A percentile compares a stretch with the other conserved stretches of the same genome.
Evolutionary conservation across 2,329 filamentous ascomycete species (phyloP).

Genomic region (Scedosporium minutisporum): DNA sequence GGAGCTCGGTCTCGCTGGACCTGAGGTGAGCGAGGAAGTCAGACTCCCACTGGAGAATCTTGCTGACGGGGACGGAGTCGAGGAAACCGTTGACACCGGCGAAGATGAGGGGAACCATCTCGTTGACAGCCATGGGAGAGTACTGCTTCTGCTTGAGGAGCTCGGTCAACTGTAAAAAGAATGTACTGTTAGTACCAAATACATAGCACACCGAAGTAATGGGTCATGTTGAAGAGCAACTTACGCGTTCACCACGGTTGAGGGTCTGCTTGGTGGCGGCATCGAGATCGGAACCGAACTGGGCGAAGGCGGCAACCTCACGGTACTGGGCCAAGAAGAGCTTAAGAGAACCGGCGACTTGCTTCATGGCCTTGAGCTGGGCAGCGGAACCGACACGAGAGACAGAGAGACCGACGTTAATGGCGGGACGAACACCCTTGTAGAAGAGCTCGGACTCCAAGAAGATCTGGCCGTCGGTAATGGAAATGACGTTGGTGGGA

Average conservation of each 20-base stretch:
- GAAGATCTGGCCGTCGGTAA: slow-evolving; percentile 99
- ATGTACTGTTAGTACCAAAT: not conserved
- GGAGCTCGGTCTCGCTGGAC: slow-evolving; percentile 77
- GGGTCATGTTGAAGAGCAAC: slow-evolving; percentile 20
- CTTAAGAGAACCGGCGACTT: slow-evolving; percentile 98
- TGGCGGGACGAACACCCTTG: slow-evolving; percentile 99
- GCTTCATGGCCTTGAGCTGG: slow-evolving; percentile 99
- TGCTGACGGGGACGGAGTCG: slow-evolving; percentile 77
- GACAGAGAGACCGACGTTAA: slow-evolving; percentile 99
- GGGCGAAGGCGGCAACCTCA: slow-evolving; percentile 98
- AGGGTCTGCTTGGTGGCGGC: slow-evolving; percentile 98
- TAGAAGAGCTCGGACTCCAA: slow-evolving; percentile 98
- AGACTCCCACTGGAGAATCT: slow-evolving; percentile 87
- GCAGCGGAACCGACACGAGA: slow-evolving; percentile 99
- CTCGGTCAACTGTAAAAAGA: slow-evolving; percentile 61
- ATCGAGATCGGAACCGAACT: slow-evolving; percentile 99
- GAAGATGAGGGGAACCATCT: slow-evolving; percentile 99
- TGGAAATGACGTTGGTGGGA: slow-evolving; percentile 99
- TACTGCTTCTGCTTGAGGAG: slow-evolving; percentile 99
- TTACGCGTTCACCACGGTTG: slow-evolving; percentile 92
- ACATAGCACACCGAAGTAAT: not conserved
- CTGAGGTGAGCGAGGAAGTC: slow-evolving; percentile 91
- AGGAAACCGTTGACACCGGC: slow-evolving; percentile 98
- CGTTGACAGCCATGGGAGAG: slow-evolving; percentile 94
- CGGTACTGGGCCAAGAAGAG: slow-evolving; percentile 99